A percentile compares a stretch with the other conserved stretches of the same genome.
phyloP scores from a whole-genome alignment of 1,284 basidiomycete genomes.

The Marasmius tenuissimus region DNA sequence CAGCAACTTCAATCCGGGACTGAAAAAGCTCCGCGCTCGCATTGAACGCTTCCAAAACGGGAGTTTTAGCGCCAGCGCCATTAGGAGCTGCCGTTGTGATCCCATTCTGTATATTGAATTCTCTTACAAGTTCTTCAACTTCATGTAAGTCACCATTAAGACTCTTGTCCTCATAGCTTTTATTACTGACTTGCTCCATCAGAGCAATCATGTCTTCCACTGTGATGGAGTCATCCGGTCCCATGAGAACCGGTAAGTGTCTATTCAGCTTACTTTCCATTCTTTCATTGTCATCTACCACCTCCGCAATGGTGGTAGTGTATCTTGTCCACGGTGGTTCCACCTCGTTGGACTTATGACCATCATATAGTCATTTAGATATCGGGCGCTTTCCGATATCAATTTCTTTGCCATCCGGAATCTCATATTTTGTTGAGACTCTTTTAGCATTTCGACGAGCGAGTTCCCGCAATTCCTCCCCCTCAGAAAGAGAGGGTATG shows the following conservation, averaged over 20 bases:
- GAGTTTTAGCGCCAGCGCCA: neutral
- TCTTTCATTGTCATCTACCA: neutral
- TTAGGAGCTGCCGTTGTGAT: neutral
- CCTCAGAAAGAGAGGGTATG: constrained; percentile 14
- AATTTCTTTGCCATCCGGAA: too few species aligned
- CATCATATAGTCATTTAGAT: neutral
- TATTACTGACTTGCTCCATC: neutral
- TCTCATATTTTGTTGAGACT: too few species aligned
- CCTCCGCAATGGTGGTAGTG: neutral
- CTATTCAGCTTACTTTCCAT: neutral
- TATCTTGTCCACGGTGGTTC: neutral
- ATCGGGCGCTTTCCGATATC: too few species aligned
- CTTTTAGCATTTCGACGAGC: neutral
- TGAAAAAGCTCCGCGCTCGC: neutral
- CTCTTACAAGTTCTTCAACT: neutral
- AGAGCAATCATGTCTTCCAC: neutral
- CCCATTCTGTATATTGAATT: neutral
- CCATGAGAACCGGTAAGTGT: neutral
- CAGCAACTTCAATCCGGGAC: neutral
- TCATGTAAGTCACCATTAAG: neutral
- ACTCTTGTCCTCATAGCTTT: neutral
- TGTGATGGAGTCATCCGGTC: neutral
- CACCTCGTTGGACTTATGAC: neutral
- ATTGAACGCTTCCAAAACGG: neutral
- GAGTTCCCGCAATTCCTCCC: constrained; percentile 22